Evolutionary conservation across 257 asterid genomes (phyloP).

Genomic region (Catharanthus roseus): DNA sequence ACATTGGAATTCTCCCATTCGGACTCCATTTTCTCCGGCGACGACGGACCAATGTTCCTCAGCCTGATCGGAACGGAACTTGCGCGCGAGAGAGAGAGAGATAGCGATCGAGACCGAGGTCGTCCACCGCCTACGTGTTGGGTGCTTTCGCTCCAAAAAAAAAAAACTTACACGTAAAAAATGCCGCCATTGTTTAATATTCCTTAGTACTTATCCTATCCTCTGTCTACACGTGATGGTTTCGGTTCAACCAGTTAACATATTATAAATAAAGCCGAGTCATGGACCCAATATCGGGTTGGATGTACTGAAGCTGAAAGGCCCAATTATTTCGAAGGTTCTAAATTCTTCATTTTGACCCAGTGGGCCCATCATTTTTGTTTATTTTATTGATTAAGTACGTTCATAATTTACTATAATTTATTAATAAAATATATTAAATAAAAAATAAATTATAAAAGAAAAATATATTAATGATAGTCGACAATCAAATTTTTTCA

Average conservation of each 20-base stretch:
- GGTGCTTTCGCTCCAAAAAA: no score
- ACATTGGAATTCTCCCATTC: neutral
- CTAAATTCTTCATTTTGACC: neutral
- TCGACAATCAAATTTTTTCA: no score
- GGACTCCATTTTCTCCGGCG: slow-evolving; percentile 2
- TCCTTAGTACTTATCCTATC: neutral
- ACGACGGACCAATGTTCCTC: neutral
- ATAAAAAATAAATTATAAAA: no score
- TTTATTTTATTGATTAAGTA: no score
- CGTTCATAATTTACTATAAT: no score
- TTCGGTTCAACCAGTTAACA: no score
- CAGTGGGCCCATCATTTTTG: neutral
- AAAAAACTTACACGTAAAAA: no score
- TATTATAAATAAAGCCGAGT: no score
- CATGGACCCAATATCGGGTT: neutral
- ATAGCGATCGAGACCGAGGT: neutral
- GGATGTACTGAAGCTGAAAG: neutral
- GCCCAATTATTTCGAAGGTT: neutral
- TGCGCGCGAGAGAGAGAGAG: neutral
- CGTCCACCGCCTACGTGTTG: neutral
- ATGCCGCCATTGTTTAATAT: no score
- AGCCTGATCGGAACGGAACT: neutral
- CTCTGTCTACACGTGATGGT: neutral
- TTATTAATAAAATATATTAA: no score
- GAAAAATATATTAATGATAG: no score